Evolutionary conservation across 2,329 filamentous ascomycete species (phyloP), one percentile per base, ranked within the genome.

Genomic region (Cercospora sesami): DNA sequence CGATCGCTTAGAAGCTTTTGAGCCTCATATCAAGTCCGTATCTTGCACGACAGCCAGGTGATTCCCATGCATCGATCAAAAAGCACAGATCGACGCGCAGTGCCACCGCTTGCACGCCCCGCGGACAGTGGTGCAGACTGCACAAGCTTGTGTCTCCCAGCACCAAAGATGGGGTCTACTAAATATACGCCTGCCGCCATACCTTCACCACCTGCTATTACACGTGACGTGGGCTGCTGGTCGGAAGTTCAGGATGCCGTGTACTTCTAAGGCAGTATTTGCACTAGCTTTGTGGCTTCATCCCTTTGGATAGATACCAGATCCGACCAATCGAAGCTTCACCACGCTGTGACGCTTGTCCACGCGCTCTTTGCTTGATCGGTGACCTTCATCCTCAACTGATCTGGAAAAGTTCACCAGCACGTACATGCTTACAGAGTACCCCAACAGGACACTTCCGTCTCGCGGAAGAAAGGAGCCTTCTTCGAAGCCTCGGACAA

Each of bases 171-270:
- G 9, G 18, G 10, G 21, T 21, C 18, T 9, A 23, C 9, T n/a
- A n/a, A 6, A 7, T 0, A 6, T 3, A 42, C 16, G 36, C 36
- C 7, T 48, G 18, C 42, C 10, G 18, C n/a, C 42, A 21, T 23
- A 12, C 3, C 33, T 12, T 48, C 42, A 51, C 21, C 12, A 23
- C 18, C 26, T 8, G 21, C 21, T 12, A 51, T 10, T 26, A 51
- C 45, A 23, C 45, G 45, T 51, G 45, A 51, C 10, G 45, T 51
- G 30, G 53, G 30, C 53, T 58, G 53, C 26, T 28, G 53, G 26
- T 30, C 53, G 53, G 53, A 58, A 58, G 53, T 10, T 58, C 53
- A 30, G 26, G 16, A 58, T 58, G 53, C 53, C 53, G 53, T 58
- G 53, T 58, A 33, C 53, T 9, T 33, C 14, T 5, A 30, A 33